Base-by-base conservation (phyloP, 352 stramenopile species). In the Phytophthora chlamydospora region DNA sequence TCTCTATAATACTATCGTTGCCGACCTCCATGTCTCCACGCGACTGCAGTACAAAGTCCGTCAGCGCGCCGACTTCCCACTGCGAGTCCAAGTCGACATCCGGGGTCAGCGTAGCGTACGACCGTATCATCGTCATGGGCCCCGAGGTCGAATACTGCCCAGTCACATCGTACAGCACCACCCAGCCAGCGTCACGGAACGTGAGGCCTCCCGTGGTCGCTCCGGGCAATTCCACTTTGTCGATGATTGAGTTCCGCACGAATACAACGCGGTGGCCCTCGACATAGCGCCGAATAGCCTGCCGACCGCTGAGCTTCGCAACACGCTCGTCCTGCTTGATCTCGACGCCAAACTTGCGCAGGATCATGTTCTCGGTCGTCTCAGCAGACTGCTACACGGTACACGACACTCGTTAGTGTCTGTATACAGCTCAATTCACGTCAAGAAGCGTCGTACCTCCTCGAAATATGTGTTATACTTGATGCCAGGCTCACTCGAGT, bases 31-130 rank as follows among this genome's bases (percentile, higher is more conserved):
- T 62, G 1, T 73, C 47, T 55, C 44, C 32, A 4, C 65, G 58
- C 2, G 59, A 69, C 19, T 65, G 52, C 13, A 85, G 46, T 29
- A 80, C 71, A 54, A 85, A 81, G 13, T 83, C 68, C 3, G 71
- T 85, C 32, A 85, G 35, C 0, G 71, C 40, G 10, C 65, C 68
- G 9, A 80, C 61, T 43, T 78, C 59, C 44, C 72, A 68, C 24
- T 75, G 62, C 6, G 66, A 40, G 38, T 76, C 64, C 11, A 74
- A 56, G n/a, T 71, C 52, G 11, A 77, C 59, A 51, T 68, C 49
- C 8, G 53, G 65, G 3, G 59, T 65, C 16, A 73, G 14, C 1
- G 65, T 60, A 16, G 63, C 66, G 43, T 68, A 79, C 31, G 66
- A 58, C 17, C 70, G 61, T 5, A 75, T 12, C n/a, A 75, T 17